Evolutionary conservation across 2,329 filamentous ascomycete species (phyloP).

Genomic region (Zasmidium angulare): DNA sequence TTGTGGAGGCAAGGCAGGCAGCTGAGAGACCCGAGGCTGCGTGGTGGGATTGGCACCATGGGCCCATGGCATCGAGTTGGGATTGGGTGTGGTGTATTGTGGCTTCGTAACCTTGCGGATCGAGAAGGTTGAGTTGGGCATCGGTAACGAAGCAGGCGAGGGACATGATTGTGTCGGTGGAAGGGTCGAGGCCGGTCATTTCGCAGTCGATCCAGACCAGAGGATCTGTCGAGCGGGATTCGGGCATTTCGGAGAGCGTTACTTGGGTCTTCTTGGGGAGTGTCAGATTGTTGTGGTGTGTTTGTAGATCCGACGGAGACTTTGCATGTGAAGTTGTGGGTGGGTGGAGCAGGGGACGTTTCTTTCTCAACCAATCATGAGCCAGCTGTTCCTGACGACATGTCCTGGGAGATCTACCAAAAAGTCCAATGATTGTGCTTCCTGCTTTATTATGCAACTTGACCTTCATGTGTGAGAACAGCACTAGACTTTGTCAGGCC

Average conservation of each 20-base stretch:
- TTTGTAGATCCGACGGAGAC: background rate
- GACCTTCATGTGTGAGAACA: no score
- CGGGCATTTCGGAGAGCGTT: conserved; percentile 40
- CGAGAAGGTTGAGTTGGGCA: conserved; percentile 71
- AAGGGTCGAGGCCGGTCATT: conserved; percentile 82
- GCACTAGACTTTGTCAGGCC: no score
- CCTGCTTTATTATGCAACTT: no score
- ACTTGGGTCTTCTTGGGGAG: no score
- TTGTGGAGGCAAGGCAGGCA: conserved; percentile 70
- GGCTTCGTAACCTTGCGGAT: conserved; percentile 74
- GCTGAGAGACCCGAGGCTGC: conserved; percentile 76
- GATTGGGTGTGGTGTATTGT: conserved; percentile 72
- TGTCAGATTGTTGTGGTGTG: no score
- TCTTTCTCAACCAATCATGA: no score
- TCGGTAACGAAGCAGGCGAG: conserved; percentile 64
- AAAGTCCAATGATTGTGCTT: no score
- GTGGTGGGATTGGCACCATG: conserved; percentile 86
- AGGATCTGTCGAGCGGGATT: conserved; percentile 59
- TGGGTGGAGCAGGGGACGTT: no score
- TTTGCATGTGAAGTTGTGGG: no score
- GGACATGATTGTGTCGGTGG: conserved; percentile 26
- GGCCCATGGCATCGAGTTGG: conserved; percentile 75
- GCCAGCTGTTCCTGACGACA: no score
- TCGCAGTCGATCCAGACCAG: conserved; percentile 87
- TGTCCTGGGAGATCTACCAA: no score